Percentiles rank a stretch among this genome's conserved stretches.
These are phyloP conservation scores for Mucor lusitanicus DNA, from an alignment of 371 early-diverging fungal species.

Conservation along the genomic window DNA sequence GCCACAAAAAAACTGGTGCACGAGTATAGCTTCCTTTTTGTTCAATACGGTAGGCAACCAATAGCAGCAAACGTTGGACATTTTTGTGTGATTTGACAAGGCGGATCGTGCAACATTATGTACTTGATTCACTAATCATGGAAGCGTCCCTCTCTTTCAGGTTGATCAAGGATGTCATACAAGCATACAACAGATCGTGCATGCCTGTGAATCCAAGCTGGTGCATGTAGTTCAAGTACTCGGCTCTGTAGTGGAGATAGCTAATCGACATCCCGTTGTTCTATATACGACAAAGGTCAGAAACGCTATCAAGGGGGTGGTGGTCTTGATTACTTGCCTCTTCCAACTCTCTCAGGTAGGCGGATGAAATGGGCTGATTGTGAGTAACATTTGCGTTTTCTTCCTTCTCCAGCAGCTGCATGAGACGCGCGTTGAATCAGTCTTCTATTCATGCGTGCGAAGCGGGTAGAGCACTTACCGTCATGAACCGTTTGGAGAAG, in stretches of 20 bases:
- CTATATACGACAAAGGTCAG: background rate
- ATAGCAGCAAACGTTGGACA: background rate
- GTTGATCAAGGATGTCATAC: conserved; percentile 43
- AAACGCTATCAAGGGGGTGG: background rate
- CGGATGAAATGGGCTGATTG: conserved; percentile 27
- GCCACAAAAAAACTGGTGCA: background rate
- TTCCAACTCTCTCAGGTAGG: conserved; percentile 6
- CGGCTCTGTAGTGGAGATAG: conserved; percentile 51
- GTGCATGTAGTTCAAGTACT: conserved; percentile 48
- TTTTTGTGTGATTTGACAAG: conserved; percentile 14
- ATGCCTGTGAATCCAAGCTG: conserved; percentile 51
- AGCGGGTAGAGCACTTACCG: conserved; percentile 25
- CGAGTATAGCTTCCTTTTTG: conserved; percentile 24
- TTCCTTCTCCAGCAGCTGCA: conserved; percentile 15
- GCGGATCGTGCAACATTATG: conserved; percentile 10
- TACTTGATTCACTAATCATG: background rate
- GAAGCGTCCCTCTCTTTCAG: background rate
- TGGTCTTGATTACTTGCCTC: conserved; percentile 25
- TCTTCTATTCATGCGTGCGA: background rate
- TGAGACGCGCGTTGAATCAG: background rate
- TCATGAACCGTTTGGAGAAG: conserved; percentile 47
- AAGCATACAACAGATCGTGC: conserved; percentile 46
- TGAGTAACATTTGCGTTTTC: conserved; percentile 4
- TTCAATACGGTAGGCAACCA: conserved; percentile 3
- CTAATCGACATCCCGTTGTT: conserved; percentile 39